Evolutionary conservation across 495 filamentous ascomycete genomes (phyloP), one percentile per base, ranked within the genome.

Genomic region (Penicillium diatomitis): DNA sequence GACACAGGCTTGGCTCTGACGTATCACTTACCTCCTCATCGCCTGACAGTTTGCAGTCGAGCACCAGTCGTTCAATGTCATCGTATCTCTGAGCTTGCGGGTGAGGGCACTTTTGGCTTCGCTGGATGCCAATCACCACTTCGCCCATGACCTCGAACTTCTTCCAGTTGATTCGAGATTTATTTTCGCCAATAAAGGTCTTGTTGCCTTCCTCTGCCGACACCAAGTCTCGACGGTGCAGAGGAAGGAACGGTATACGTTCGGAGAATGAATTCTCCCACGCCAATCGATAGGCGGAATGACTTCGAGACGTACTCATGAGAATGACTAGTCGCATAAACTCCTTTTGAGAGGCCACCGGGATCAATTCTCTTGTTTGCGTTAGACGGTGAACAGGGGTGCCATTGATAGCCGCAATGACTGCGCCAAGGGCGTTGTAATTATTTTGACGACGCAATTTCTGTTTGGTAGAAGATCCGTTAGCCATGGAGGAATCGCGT

Each of bases 141-240:
- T 96, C 90, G 4, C 89, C 88, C 70, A 97, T 84, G 12, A 98
- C 85, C 70, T 97, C 90, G 55, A 97, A 97, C 59, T 98, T 98
- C 70, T 85, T 89, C 92, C 92, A 98, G 61, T 96, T 97, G 59
- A 98, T 88, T 37, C 86, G 76, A 49, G 85, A 82, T 49, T 85
- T 81, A 44, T 69, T 73, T 27, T 85, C 78, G 20, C 82, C 83
- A 7, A 96, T 72, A 60, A 94, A 90, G 8, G 92, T 97, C 51
- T 77, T 76, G 64, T 92, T 96, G 27, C 92, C 92, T 66, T 94
- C 87, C 61, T 95, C 88, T 4, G 92, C 92, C 12, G 85, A 84
- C 5, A 95, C 88, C 31, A 98, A 72, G 66, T 98, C 92, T 34
- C 89, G 78, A 28, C 85, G 78, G 61, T 91, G 89, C 41, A 98